phyloP scores from a whole-genome alignment of 495 filamentous ascomycete species.

The Pyrenula aspistea region DNA sequence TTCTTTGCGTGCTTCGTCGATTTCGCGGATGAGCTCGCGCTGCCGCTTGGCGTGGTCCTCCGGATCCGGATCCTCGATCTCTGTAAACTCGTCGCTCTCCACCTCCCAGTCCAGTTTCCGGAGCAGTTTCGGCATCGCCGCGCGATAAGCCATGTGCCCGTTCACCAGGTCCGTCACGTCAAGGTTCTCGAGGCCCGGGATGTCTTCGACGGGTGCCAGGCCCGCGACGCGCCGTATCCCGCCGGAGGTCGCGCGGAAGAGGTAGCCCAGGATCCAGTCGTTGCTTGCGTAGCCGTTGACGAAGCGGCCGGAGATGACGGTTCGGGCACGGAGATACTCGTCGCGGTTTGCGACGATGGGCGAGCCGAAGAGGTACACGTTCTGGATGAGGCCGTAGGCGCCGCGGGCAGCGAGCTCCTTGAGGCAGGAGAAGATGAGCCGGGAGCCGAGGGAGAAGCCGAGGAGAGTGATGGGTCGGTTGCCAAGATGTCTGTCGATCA shows the following conservation, averaged over 20 bases:
- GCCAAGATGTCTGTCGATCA: slow-evolving; percentile 86
- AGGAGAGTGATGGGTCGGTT: slow-evolving; percentile 89
- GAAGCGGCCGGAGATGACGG: slow-evolving; percentile 78
- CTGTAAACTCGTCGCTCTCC: slow-evolving; percentile 84
- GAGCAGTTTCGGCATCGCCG: slow-evolving; percentile 78
- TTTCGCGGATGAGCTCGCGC: slow-evolving; percentile 87
- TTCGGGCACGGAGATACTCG: slow-evolving; percentile 70
- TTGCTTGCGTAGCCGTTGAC: slow-evolving; percentile 90
- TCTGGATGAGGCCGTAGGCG: slow-evolving; percentile 88
- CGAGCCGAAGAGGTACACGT: slow-evolving; percentile 89
- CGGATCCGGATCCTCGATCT: slow-evolving; percentile 96
- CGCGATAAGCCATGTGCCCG: slow-evolving; percentile 94
- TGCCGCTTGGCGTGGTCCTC: slow-evolving; percentile 84
- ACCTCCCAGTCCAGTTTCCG: slow-evolving; percentile 81
- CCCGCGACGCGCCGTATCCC: slow-evolving; percentile 87
- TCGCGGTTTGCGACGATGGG: slow-evolving; percentile 87
- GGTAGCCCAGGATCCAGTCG: slow-evolving; percentile 96
- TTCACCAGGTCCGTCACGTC: slow-evolving; percentile 78
- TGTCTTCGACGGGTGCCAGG: slow-evolving; percentile 64
- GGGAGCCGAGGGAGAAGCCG: slow-evolving; percentile 84
- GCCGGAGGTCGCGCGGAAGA: slow-evolving; percentile 89
- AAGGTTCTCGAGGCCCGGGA: slow-evolving; percentile 79
- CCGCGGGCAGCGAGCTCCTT: slow-evolving; percentile 75
- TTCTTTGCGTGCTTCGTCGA: slow-evolving; percentile 85
- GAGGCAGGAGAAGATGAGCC: slow-evolving; percentile 88